Base-by-base conservation (phyloP, 2,329 filamentous ascomycete species). In the Phaeosphaeria sp. region DNA sequence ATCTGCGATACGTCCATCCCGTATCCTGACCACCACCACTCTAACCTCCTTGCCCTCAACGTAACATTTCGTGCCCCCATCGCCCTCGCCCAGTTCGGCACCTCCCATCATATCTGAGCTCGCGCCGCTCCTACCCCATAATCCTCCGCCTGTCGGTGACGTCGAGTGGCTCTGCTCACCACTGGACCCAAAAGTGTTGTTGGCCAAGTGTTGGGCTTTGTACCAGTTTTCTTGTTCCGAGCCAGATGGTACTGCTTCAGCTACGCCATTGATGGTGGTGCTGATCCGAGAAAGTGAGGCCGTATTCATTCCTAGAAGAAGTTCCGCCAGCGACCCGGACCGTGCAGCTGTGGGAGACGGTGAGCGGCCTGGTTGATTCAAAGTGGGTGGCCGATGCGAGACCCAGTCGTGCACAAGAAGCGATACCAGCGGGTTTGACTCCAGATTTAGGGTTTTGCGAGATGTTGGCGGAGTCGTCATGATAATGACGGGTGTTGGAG, bases 391-490 rank as follows among this genome's bases (percentile, higher is more conserved):
- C 1, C 95, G 89, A 77, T 96, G 92, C 1, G 92, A 96, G 57
- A 97, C 91, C 95, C 93, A 99, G 80, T 98, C 95, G 80, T 99
- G 95, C 6, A 98, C 95, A n/a, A 98, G 87, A 13, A 98, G 84
- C 2, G 92, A 96, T 61, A 99, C 93, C 64, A 90, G 90, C 0
- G 93, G 91, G 75, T 99, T 99, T 36, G 86, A 83, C 61, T 90
- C 80, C 13, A 98, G 87, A 76, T 97, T 97, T 68, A 88, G 86
- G 27, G 88, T 92, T 80, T 94, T 95, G 67, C 88, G 89, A 36
- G 89, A 92, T 55, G 87, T 86, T 1, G 89, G 87, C 67, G 92
- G 92, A 46, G 91, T 96, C 55, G 95, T 98, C 83, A 98, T 90
- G 74, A 98, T 96, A 63, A 93, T 90, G n/a, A 92, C 77, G 15